A percentile compares a stretch with the other conserved stretches of the same genome.
phyloP scores from a whole-genome alignment of 1,139 yeast species.

The Nadsonia starkeyi-henricii region DNA sequence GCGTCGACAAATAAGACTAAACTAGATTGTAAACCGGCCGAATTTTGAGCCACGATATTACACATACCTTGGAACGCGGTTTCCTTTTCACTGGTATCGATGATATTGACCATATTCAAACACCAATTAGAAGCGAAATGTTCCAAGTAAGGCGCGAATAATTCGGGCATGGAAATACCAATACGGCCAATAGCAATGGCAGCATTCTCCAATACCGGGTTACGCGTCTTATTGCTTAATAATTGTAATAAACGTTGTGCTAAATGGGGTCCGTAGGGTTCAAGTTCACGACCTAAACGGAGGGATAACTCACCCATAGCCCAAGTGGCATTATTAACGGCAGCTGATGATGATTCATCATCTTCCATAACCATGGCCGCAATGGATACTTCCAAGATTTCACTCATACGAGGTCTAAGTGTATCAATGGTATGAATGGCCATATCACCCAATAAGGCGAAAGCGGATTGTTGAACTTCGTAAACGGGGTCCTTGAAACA shows the following conservation, averaged over 20 bases:
- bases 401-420: conserved; percentile 43
- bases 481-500: conserved; percentile 65
- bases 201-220: conserved; percentile 64
- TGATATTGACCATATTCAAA: conserved; percentile 44
- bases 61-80: conserved; percentile 69
- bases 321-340: conserved; percentile 77
- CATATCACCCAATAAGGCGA: conserved; percentile 81
- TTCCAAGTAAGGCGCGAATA: conserved; percentile 41
- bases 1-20: conserved; percentile 48
- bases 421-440: conserved; percentile 49
- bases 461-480: conserved; percentile 87
- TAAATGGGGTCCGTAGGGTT: conserved; percentile 48
- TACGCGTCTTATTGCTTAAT: conserved; percentile 42
- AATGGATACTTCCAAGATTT: conserved; percentile 49
- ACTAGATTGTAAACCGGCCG: conserved; percentile 43
- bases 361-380: conserved; percentile 37
- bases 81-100: conserved; percentile 72
- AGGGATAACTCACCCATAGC: conserved; percentile 76
- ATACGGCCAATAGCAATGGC: conserved; percentile 91
- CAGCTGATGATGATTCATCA: conserved; percentile 24
- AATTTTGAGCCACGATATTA: conserved; percentile 47
- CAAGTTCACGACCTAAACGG: conserved; percentile 37
- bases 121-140: conserved; percentile 57
- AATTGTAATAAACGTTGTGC: conserved; percentile 52
- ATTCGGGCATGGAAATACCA: conserved; percentile 51